Evolutionary conservation across 129 eudicot species (phyloP).

Genomic region (Cynara cardunculus): DNA sequence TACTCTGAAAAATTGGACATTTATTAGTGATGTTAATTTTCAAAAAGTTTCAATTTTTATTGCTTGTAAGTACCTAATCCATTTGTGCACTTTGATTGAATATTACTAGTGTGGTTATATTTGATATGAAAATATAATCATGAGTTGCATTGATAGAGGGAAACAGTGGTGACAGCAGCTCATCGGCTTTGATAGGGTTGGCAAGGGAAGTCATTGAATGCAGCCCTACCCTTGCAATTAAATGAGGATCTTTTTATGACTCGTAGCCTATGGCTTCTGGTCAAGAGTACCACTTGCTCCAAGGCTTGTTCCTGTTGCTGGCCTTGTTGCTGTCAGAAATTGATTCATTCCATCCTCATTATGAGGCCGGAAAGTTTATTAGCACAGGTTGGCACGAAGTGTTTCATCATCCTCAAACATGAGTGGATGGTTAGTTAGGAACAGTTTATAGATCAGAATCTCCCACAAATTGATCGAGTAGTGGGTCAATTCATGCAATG

Average conservation of each 20-base stretch:
- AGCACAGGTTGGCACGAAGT: no score
- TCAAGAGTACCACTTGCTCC: no score
- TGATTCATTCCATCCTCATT: no score
- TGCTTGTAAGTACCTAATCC: not conserved
- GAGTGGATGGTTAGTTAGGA: no score
- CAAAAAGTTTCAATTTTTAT: not conserved
- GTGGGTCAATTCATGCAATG: no score
- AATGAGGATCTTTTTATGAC: not conserved
- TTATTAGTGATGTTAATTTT: conserved; percentile 7
- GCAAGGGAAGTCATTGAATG: not conserved
- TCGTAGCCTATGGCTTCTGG: not conserved
- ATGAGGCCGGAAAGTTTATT: no score
- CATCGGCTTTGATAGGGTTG: not conserved
- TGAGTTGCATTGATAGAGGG: not conserved
- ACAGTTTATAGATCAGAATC: no score
- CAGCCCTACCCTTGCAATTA: not conserved
- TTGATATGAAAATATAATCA: not conserved
- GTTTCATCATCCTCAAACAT: no score
- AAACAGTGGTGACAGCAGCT: not conserved
- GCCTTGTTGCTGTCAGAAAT: no score
- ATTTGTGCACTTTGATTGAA: not conserved
- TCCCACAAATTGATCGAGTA: no score
- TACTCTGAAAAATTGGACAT: conserved; percentile 4
- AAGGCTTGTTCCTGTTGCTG: no score
- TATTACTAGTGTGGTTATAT: not conserved